Percentiles rank a stretch among this genome's conserved stretches.
phyloP scores from a whole-genome alignment of 257 asterid species.

The Sherardia arvensis region DNA sequence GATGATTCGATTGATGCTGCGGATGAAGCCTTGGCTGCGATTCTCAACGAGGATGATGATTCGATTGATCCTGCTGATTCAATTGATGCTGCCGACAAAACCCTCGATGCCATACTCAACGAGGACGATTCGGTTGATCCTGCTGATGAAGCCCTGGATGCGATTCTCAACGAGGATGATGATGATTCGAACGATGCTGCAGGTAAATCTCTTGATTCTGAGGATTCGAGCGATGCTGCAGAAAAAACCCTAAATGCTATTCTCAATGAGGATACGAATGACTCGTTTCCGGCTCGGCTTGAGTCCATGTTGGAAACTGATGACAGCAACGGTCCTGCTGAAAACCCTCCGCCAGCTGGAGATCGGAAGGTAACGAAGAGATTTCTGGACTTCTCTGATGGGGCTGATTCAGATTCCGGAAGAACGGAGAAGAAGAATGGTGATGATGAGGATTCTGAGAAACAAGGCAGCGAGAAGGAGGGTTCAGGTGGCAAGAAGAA shows the following conservation, averaged over 20 bases:
- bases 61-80: neutral
- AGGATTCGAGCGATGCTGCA: conserved; percentile 2
- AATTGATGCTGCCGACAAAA: neutral
- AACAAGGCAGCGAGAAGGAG: conserved; percentile 10
- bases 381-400: conserved; percentile 20
- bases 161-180: neutral
- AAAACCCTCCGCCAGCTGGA: neutral
- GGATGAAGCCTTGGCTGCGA: neutral
- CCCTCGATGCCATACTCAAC: no score
- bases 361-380: conserved; percentile 36
- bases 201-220: neutral
- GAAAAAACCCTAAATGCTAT: conserved; percentile 11
- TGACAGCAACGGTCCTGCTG: conserved; percentile 7
- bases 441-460: conserved; percentile 6
- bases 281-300: conserved; percentile 22
- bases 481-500: conserved; percentile 18
- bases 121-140: no score
- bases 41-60: conserved; percentile 23
- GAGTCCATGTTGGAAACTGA: conserved; percentile 18
- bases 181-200: neutral
- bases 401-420: conserved; percentile 5
- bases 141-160: no score
- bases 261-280: conserved; percentile 33
- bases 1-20: conserved; percentile 7
- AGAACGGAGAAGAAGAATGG: conserved; percentile 16